Base-by-base conservation (phyloP, 2,329 filamentous ascomycete species). In the Trichoderma sp. region DNA sequence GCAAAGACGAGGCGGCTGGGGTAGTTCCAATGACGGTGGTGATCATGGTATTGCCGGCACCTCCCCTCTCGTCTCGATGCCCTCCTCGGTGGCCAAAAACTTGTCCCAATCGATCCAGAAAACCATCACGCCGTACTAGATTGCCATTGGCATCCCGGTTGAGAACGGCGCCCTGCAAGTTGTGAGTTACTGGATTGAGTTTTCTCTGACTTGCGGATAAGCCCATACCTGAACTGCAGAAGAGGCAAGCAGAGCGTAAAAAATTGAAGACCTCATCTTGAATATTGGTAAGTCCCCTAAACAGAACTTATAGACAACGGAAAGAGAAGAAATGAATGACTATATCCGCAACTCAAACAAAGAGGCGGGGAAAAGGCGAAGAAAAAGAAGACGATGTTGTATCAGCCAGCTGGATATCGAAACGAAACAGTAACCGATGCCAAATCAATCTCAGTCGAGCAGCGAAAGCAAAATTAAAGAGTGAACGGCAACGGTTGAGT, bases 1-100 rank as follows among this genome's bases (percentile, higher is more conserved):
- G 65, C 2, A 65, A 64, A 30, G 70, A 71, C 30, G 68, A 47
- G 6, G 69, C 59, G 39, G 76, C 72, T 21, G 74, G 72, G 43
- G 59, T 62, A 54, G 52, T 44, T 34, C 52, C 61, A 15, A 52
- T 50, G 41, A 55, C n/a, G 15, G 51, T 57, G 43, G 52, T 52
- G 17, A 54, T 57, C 10, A 66, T 58, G 19, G 41, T 63, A 21
- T 30, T 57, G 24, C 50, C n/a, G 47, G 24, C 61, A 14, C 39
- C 34, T 15, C 21, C 39, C 24, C 34, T 52, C 43, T 61, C 51
- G 19, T 54, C 12, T 14, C 34, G 34, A 14, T 39, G 9, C 12
- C 12, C 21, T 10, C 26, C 66, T 17, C 30, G 9, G 30, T 48
- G n/a, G 24, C 66, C 65, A 9, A 67, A 59, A 15, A 68, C 12